Evolutionary conservation across 805 yeast genomes (phyloP), one percentile per base, ranked within the genome.

Genomic region (Metschnikowia lunata): DNA sequence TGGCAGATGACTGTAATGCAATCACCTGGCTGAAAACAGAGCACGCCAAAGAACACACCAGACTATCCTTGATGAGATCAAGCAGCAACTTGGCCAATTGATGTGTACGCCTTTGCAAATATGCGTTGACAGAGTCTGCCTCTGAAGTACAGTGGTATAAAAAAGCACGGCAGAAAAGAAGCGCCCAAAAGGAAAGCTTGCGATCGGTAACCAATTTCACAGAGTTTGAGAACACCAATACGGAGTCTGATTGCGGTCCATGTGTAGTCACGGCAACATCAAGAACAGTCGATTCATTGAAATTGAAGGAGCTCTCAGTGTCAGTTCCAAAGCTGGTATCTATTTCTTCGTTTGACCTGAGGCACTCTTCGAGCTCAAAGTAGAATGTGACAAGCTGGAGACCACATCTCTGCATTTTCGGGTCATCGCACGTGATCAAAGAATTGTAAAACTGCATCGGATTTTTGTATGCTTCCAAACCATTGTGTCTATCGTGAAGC

Each of bases 61-160:
- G 42, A 9, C 50, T 56, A 23, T 59, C 58, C 36, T 71, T 74
- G 26, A 76, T 39, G 41, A 64, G 52, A 13, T 67, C 71, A 6
- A 75, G 51, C 15, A 69, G 48, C 28, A 66, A 51, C 37, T 68
- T 71, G 31, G 72, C 37, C 4, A 67, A 30, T 39, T 59, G 69
- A 28, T 41, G 42, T 6, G 46, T 13, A 13, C 31, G 15, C 11
- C 40, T 41, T 13, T 36, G 28, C 15, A 40, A 23, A 2, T 13
- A 9, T 8, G 41, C 42, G 6, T 14, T 33, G 13, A 14, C 42
- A 2, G 29, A 9, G 7, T 26, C 32, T 8, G 26, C 26, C 6
- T 30, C 26, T 8, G 35, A 26, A 12, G 29, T 8, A 1, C 26
- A n/a, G 6, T 26, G 32, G 27, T 28, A 11, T 2, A 48, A 29